These are phyloP conservation scores for Leccinum subrobustum DNA, from an alignment of 1,284 basidiomycete genomes.

Conservation along the genomic window DNA sequence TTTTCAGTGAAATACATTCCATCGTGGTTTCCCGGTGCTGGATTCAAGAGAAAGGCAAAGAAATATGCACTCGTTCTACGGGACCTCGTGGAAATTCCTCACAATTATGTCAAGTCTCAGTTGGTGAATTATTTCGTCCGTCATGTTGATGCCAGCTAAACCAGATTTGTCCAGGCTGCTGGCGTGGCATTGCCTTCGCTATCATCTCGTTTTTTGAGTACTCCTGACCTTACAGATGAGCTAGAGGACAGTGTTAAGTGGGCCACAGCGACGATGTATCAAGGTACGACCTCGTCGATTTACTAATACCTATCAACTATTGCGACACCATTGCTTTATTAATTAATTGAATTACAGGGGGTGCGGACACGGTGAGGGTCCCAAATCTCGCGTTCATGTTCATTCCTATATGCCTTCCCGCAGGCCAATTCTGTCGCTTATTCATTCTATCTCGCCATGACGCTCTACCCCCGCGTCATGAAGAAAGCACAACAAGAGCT, in stretches of 20 bases:
- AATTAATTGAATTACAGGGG: too few relatives aligned
- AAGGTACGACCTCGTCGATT: too few relatives aligned
- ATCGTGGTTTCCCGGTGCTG: conserved; percentile 58
- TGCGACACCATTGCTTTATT: too few relatives aligned
- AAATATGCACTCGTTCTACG: conserved; percentile 44
- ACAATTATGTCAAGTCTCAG: conserved; percentile 54
- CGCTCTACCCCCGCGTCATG: conserved; percentile 20
- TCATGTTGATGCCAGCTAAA: neutral
- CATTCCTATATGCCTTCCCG: neutral
- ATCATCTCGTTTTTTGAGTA: too few relatives aligned
- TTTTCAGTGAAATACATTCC: conserved; percentile 54
- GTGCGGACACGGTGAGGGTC: too few relatives aligned
- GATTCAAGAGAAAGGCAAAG: conserved; percentile 51
- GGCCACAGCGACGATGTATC: too few relatives aligned
- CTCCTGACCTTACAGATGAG: too few relatives aligned
- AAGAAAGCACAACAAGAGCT: conserved; percentile 58
- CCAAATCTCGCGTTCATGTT: neutral
- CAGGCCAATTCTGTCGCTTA: conserved; percentile 13
- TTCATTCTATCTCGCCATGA: conserved; percentile 25
- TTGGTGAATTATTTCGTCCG: conserved; percentile 30
- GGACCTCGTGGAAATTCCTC: conserved; percentile 50
- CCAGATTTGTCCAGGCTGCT: neutral
- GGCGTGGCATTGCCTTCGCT: too few relatives aligned
- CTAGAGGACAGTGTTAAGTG: too few relatives aligned
- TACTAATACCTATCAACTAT: too few relatives aligned